Evolutionary conservation across 129 eudicot genomes (phyloP).

Genomic region (Chrysanthemum seticuspe): DNA sequence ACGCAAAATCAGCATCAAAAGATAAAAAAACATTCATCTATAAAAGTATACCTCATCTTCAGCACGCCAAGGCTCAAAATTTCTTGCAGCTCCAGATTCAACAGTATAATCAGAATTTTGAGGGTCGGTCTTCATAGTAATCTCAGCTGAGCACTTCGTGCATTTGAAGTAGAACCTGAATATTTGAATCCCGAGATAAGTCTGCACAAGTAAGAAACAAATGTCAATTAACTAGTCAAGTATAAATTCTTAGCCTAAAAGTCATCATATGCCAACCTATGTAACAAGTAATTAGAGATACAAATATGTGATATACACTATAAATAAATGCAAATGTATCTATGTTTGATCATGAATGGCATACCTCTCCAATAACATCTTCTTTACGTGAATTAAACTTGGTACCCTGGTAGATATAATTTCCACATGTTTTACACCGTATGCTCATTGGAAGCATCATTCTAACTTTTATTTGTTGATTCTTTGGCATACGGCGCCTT

Average conservation of each 20-base stretch:
- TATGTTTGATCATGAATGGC: background rate
- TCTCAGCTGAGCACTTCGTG: slow-evolving; percentile 66
- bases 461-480: slow-evolving; percentile 72
- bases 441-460: slow-evolving; percentile 95
- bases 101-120: slow-evolving; percentile 51
- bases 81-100: slow-evolving; percentile 62
- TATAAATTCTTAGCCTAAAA: too few species aligned
- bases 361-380: slow-evolving; percentile 69
- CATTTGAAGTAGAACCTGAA: slow-evolving; percentile 75
- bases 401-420: slow-evolving; percentile 65
- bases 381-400: slow-evolving; percentile 82
- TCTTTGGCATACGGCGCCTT: slow-evolving; percentile 62
- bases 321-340: background rate
- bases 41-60: slow-evolving; percentile 53
- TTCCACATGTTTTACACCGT: slow-evolving; percentile 68
- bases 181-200: slow-evolving; percentile 73
- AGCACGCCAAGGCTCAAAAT: slow-evolving; percentile 66
- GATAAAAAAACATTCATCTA: background rate
- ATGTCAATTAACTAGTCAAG: too few species aligned
- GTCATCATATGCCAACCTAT: too few species aligned
- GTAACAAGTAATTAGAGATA: too few species aligned
- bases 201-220: slow-evolving; percentile 34
- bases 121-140: slow-evolving; percentile 38
- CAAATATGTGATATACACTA: too few species aligned
- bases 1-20: background rate